These are phyloP conservation scores for Globisporangium solare DNA, from an alignment of 352 stramenopile genomes.

Conservation along the genomic window DNA sequence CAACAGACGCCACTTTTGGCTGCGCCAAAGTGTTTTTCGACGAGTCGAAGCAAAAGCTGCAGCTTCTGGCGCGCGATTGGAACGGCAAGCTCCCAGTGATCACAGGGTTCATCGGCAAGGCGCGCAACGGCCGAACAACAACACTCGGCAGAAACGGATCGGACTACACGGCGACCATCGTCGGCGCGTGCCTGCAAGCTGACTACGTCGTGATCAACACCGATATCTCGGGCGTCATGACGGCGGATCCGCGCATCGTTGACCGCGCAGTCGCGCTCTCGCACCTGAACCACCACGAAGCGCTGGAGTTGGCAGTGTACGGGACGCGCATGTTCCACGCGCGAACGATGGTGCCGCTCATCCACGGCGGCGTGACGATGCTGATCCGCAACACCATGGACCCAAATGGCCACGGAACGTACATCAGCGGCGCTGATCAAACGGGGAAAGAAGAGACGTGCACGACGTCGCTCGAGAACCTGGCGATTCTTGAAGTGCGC, in stretches of 20 bases:
- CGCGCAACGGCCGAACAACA: slow-evolving; percentile 59
- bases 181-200: slow-evolving; percentile 53
- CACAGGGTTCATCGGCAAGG: slow-evolving; percentile 72
- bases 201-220: slow-evolving; percentile 87
- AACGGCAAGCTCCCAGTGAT: slow-evolving; percentile 54
- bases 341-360: slow-evolving; percentile 81
- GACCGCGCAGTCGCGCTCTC: slow-evolving; percentile 64
- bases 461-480: slow-evolving; percentile 78
- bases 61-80: slow-evolving; percentile 37
- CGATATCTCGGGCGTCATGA: slow-evolving; percentile 83
- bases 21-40: slow-evolving; percentile 79
- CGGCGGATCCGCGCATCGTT: slow-evolving; percentile 70
- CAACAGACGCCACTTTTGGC: slow-evolving; percentile 62
- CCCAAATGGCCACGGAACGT: slow-evolving; percentile 68
- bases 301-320: slow-evolving; percentile 77
- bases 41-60: slow-evolving; percentile 66
- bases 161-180: slow-evolving; percentile 82
- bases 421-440: slow-evolving; percentile 62
- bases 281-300: slow-evolving; percentile 78
- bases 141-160: slow-evolving; percentile 79
- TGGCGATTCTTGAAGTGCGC: slow-evolving; percentile 74
- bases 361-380: slow-evolving; percentile 78
- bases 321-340: slow-evolving; percentile 83
- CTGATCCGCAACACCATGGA: slow-evolving; percentile 85
- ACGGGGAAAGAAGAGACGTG: slow-evolving; percentile 66